phyloP scores from a whole-genome alignment of 1,284 basidiomycete genomes.

The Cutaneotrichosporon cavernicola region DNA sequence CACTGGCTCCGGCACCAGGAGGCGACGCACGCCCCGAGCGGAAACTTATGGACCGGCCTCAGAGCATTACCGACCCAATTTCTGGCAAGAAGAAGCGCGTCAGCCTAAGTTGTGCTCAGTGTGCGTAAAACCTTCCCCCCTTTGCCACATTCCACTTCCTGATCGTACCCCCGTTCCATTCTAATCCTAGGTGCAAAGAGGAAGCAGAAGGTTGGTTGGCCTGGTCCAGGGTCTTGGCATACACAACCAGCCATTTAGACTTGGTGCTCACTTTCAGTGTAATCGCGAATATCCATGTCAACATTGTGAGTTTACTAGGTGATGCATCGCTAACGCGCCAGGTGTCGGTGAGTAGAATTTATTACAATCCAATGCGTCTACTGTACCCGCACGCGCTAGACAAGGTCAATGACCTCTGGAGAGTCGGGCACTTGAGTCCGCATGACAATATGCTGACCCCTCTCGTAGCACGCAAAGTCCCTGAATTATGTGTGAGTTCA shows the following conservation, averaged over 20 bases:
- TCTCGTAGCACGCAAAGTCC: conserved; percentile 49
- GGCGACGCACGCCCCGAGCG: conserved; percentile 25
- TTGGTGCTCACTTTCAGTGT: conserved; percentile 34
- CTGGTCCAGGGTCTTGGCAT: neutral
- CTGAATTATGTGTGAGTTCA: conserved; percentile 50
- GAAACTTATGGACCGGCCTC: conserved; percentile 21
- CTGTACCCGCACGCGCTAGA: neutral
- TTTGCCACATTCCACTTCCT: neutral
- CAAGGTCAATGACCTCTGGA: neutral
- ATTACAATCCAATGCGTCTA: neutral
- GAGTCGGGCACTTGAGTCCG: neutral
- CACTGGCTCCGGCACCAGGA: conserved; percentile 17
- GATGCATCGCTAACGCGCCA: neutral
- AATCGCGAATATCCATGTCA: conserved; percentile 54
- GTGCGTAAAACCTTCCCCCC: conserved; percentile 34
- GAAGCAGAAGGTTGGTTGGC: conserved; percentile 47
- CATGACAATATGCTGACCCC: neutral
- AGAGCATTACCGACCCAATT: conserved; percentile 27
- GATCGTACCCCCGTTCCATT: neutral
- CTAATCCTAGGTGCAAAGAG: conserved; percentile 47
- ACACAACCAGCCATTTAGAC: neutral
- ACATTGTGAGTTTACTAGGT: conserved; percentile 45
- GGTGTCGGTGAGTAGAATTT: conserved; percentile 20
- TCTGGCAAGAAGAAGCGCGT: conserved; percentile 51
- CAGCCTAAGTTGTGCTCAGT: conserved; percentile 53